phyloP scores from a whole-genome alignment of 768 basidiomycete species.

The Russula sp. region DNA sequence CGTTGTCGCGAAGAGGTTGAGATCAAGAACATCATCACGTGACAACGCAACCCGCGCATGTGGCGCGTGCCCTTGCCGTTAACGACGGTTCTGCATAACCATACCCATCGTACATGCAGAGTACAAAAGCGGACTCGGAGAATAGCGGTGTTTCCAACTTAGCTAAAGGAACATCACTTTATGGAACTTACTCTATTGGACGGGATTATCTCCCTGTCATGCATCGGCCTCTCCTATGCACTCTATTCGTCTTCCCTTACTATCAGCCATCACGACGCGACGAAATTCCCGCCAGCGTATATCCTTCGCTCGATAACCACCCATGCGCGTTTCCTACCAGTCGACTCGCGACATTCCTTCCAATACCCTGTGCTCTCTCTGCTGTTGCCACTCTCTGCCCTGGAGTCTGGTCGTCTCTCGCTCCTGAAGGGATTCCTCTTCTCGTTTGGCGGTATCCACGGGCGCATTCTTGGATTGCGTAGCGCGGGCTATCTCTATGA shows the following conservation, averaged over 20 bases:
- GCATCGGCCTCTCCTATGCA: not conserved
- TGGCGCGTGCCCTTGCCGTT: not conserved
- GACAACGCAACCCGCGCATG: not conserved
- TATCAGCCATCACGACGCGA: slow-evolving; percentile 36
- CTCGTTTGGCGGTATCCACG: slow-evolving; percentile 41
- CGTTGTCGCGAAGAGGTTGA: not conserved
- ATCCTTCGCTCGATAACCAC: not conserved
- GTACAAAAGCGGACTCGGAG: not conserved
- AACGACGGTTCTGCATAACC: too few relatives aligned
- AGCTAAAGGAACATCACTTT: not conserved
- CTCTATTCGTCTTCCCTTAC: not conserved
- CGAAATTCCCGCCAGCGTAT: slow-evolving; percentile 25
- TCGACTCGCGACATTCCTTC: not conserved
- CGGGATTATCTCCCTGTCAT: not conserved
- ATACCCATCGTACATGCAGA: too few relatives aligned
- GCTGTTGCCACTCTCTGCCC: slow-evolving; percentile 46
- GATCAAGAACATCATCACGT: not conserved
- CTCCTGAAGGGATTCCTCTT: slow-evolving; percentile 44
- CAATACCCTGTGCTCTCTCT: slow-evolving; percentile 26
- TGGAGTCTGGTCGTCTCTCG: slow-evolving; percentile 46
- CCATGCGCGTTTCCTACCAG: not conserved
- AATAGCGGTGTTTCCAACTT: not conserved
- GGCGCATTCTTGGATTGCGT: slow-evolving; percentile 40
- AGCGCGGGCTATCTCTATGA: slow-evolving; percentile 27
- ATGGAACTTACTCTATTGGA: not conserved